Conservation (phyloP, 495 filamentous ascomycete species). For the Pyrenula aspistea region DNA sequence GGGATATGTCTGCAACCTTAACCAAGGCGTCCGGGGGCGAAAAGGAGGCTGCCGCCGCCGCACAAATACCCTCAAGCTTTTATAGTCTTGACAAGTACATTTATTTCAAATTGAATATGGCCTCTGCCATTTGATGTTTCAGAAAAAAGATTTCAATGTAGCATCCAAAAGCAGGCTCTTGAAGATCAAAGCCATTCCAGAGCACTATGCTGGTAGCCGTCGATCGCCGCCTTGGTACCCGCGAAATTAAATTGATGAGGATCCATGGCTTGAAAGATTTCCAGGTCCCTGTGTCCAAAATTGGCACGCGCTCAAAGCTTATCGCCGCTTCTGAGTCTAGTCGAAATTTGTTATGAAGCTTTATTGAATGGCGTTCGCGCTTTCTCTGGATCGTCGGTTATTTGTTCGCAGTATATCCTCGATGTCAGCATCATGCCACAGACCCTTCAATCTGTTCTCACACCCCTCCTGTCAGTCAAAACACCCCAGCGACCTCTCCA, state of each 20-base stretch:
- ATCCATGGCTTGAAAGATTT: not conserved
- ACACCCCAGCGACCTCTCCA: no score
- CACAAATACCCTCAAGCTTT: no score
- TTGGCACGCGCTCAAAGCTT: not conserved
- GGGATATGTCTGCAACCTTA: not conserved
- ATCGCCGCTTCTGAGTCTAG: not conserved
- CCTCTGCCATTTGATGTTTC: not conserved
- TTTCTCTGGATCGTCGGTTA: no score
- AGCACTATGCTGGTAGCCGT: not conserved
- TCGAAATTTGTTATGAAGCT: no score
- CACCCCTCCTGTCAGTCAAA: no score
- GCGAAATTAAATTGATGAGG: not conserved
- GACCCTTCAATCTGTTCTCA: no score
- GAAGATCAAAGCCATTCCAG: not conserved
- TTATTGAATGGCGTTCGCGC: no score
- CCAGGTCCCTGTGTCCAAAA: not conserved
- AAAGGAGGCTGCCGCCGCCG: not conserved
- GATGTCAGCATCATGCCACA: no score
- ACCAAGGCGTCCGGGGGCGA: no score
- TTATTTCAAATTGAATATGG: not conserved
- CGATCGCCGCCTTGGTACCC: not conserved
- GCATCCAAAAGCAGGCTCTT: no score
- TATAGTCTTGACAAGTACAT: no score
- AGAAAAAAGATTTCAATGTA: not conserved
- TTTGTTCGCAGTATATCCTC: no score